Base-by-base conservation (phyloP, 352 stramenopile species). In the Chrysophaeum taylorii region DNA sequence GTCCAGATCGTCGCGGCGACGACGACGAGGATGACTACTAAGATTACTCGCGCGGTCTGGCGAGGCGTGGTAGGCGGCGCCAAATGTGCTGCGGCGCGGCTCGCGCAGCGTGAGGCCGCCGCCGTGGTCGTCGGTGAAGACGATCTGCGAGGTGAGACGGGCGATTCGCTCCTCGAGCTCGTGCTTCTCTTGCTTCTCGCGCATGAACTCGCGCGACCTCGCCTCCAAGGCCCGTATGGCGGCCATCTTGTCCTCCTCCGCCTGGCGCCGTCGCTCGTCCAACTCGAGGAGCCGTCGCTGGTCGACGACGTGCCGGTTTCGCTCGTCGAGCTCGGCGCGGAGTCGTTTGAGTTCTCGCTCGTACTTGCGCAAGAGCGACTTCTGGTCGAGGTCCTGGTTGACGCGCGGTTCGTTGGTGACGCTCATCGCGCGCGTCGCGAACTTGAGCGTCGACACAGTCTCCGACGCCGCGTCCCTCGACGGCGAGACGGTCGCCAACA, bases 401-500 rank as follows among this genome's bases (percentile, higher is more conserved):
- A 83, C 50, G 39, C 74, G 68, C 36, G 78, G 72, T 42, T 78
- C 71, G 69, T 92, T 93, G 67, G 92, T 93, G 76, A 95, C 94
- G 69, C 90, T 91, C 73, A 95, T 96, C 21, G 90, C 90, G 23
- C 90, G 85, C 50, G 93, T 95, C 12, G 90, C 90, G 71, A 96
- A 95, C 75, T 96, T 96, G 33, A 96, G 82, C n/a, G 90, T 96
- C 2, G 85, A 93, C 0, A 96, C 68, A 48, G 87, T 94, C 75
- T 96, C 90, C 23, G 87, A 88, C 76, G 94, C 93, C 25, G 78
- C 77, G 54, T 87, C 81, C 21, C 79, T 64, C 2, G 79, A 88
- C n/a, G 91, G 91, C 2, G 84, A 94, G 71, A 97, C 90, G 88
- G 96, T 96, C 2, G 89, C 90, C 85, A 97, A 95, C 91, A 97